Conservation (phyloP, 108 stramenopile genomes). For the Discostella stelligeroides region DNA sequence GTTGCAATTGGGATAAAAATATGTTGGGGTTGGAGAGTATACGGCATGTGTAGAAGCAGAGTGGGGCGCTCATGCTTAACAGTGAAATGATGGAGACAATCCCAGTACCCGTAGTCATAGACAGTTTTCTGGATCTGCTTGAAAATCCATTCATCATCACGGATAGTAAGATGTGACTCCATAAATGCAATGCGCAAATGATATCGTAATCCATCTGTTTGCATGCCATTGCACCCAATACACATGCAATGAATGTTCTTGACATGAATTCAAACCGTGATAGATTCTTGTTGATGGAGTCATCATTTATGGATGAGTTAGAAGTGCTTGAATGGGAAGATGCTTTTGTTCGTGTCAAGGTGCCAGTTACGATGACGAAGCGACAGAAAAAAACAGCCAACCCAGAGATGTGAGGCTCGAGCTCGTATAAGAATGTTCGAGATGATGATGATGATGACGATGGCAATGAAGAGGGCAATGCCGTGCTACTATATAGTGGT, state of each 20-base stretch:
- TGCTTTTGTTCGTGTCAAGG: constrained; percentile 25
- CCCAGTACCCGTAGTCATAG: not conserved
- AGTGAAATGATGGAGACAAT: not conserved
- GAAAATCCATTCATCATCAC: constrained; percentile 30
- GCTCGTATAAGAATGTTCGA: constrained; percentile 22
- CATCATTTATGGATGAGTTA: no score
- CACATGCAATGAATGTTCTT: constrained; percentile 45
- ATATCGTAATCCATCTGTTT: constrained; percentile 62
- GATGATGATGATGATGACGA: not conserved
- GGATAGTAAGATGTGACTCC: constrained; percentile 64
- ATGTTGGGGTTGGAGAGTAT: constrained; percentile 28
- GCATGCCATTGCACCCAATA: constrained; percentile 65
- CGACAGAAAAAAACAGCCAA: constrained; percentile 75
- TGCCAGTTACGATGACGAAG: constrained; percentile 54
- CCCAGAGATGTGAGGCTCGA: constrained; percentile 60
- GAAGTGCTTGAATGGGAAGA: constrained; percentile 8
- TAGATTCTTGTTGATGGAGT: not conserved
- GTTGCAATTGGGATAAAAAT: not conserved
- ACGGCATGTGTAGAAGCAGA: constrained; percentile 30
- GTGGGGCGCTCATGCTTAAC: constrained; percentile 3
- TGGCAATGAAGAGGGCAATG: not conserved
- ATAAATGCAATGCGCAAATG: constrained; percentile 68
- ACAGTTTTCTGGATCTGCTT: no score
- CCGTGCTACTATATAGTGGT: constrained; percentile 22
- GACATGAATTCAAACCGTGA: constrained; percentile 21